Evolutionary conservation across 2,329 filamentous ascomycete species (phyloP), one percentile per base, ranked within the genome.

Genomic region (Pseudogymnoascus sp.): DNA sequence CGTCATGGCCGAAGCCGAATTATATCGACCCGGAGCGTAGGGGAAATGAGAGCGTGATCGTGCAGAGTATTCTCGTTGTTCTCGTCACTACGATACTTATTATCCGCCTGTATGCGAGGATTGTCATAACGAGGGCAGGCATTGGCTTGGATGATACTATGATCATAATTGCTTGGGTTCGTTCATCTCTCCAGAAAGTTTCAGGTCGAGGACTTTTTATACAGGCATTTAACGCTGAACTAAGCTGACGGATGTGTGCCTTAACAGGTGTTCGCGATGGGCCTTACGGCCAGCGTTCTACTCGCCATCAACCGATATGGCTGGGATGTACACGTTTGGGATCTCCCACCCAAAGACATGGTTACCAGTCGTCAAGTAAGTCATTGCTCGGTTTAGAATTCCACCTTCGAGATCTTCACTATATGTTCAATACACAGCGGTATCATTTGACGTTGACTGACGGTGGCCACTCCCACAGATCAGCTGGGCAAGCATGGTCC

Each of bases 111-210:
- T 81, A 76, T 69, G 78, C 78, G 13, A 73, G 79, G n/a, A 33
- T 78, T 1, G 66, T 68, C 8, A 72, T 81, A 21, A 76, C 76
- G 10, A 76, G 72, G 64, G 57, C 57, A 1, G 80, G 75, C 17
- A 71, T 75, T 26, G 79, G 79, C 10, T 21, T 77, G 5, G 79
- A 81, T 63, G 79, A 81, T 66, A 63, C 74, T n/a, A 66, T 81
- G 9, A 77, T 81, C 41, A 66, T 77, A 31, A 44, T 76, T 26
- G 73, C 76, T 4, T 72, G 78, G 66, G 64, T 79, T 65, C 21
- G 67, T 31, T 31, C 13, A 54, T 54, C n/a, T 13, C 5, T 31
- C 41, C 24, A 26, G 3, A n/a, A 13, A n/a, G 7, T 15, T 7
- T 8, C 24, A 29, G 24, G 13, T 10, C 24, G 8, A 31, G 24